Evolutionary conservation across 768 basidiomycete species (phyloP).

Genomic region (Lyophyllum atratum): DNA sequence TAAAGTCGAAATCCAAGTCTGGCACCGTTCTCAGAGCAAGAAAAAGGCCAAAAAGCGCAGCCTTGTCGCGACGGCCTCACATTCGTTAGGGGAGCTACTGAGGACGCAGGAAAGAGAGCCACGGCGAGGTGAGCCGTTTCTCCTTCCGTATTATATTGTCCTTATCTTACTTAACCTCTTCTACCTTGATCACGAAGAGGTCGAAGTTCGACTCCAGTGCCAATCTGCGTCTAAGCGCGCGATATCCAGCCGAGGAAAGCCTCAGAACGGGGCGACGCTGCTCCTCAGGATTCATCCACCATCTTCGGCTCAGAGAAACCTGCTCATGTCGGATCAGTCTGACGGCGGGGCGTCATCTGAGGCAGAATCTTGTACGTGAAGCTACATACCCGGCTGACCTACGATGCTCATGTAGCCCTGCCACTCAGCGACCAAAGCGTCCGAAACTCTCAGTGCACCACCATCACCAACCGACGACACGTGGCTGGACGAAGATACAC

Average conservation of each 20-base stretch:
- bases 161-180: neutral
- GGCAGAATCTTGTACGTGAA: conserved; percentile 13
- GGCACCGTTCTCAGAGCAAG: conserved; percentile 61
- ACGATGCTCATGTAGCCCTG: neutral
- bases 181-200: conserved; percentile 26
- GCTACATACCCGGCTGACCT: neutral
- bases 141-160: neutral
- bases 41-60: conserved; percentile 58
- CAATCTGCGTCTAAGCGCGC: conserved; percentile 33
- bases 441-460: conserved; percentile 14
- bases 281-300: conserved; percentile 29
- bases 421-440: conserved; percentile 12
- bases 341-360: conserved; percentile 10
- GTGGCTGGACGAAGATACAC: conserved; percentile 3
- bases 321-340: neutral
- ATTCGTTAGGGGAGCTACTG: conserved; percentile 54
- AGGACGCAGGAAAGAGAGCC: conserved; percentile 47
- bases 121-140: conserved; percentile 35
- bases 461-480: conserved; percentile 14
- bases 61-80: conserved; percentile 52
- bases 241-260: conserved; percentile 35
- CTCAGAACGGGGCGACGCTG: conserved; percentile 41
- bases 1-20: conserved; percentile 54
- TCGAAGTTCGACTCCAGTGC: conserved; percentile 50
- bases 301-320: neutral